Evolutionary conservation across 441 rosid genomes (phyloP), one percentile per base, ranked within the genome.

Genomic region (Macaranga tanarius): DNA sequence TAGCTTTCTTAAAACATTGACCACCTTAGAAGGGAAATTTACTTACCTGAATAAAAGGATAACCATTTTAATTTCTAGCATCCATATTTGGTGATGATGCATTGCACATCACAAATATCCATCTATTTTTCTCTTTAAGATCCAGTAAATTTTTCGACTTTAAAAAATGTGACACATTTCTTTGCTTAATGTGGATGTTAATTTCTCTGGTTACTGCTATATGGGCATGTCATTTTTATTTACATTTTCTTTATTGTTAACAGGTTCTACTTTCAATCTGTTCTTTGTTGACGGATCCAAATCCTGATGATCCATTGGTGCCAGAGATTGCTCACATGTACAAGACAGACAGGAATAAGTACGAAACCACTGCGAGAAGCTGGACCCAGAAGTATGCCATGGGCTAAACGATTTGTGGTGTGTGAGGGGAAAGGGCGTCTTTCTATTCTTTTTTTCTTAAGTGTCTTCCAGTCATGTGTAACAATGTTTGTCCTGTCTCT

Each of bases 321-420:
- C 97, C 97, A 0, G 97, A 91, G 81, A 89, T 91, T 23, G 97
- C 97, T 73, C 97, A 91, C 64, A 86, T 91, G 91, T 91, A 91
- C 84, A 91, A 91, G 89, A 86, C 94, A 4, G 94, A 91, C 85
- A 81, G 83, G 82, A 85, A 69, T 75, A 90, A 89, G 85, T 90
- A 90, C 1, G 96, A 89, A 84, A 86, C 92, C 15, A 90, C 93
- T 10, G 94, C 94, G 54, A 82, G 94, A 80, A 88, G 90, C 86
- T 91, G 96, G 96, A 89, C 96, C 76, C 93, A 91, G 79, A 91
- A 91, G 82, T 91, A 91, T 59, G 96, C 92, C 61, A 90, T 89
- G 96, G 96, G 93, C 83, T 87, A 77, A 77, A 72, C 8, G 34
- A 22, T 63, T 65, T 72, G 51, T 58, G 73, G 76, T 40, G 62